Evolutionary conservation across 805 yeast genomes (phyloP).

Genomic region (Yarrowia keelungensis): DNA sequence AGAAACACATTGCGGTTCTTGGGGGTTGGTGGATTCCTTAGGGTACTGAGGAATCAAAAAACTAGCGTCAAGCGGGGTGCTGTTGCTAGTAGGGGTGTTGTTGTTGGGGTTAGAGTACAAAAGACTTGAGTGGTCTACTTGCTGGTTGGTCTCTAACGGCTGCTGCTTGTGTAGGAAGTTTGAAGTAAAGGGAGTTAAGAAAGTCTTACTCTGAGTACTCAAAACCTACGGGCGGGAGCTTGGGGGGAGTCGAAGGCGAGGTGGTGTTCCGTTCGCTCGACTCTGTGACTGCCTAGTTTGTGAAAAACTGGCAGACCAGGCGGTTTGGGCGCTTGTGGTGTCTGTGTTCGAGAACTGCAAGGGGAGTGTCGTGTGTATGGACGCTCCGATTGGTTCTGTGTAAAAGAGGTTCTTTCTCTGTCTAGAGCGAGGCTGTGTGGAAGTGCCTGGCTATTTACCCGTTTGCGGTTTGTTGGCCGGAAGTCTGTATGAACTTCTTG

Average conservation of each 20-base stretch:
- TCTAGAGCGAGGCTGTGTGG: slow-evolving; percentile 5
- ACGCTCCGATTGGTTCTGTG: slow-evolving; percentile 35
- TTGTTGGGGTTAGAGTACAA: slow-evolving; percentile 24
- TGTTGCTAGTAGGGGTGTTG: slow-evolving; percentile 30
- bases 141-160: slow-evolving; percentile 32
- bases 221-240: slow-evolving; percentile 33
- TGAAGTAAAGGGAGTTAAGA: slow-evolving; percentile 38
- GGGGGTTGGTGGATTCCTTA: slow-evolving; percentile 26
- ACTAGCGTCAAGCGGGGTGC: slow-evolving; percentile 38
- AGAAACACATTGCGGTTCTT: slow-evolving; percentile 16
- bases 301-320: slow-evolving; percentile 31
- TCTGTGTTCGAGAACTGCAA: slow-evolving; percentile 21
- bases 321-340: slow-evolving; percentile 24
- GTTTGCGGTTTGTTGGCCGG: slow-evolving; percentile 12
- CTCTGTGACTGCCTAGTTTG: slow-evolving; percentile 35
- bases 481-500: slow-evolving; percentile 7
- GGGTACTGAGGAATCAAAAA: slow-evolving; percentile 33
- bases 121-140: slow-evolving; percentile 34
- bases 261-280: slow-evolving; percentile 39
- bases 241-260: slow-evolving; percentile 38
- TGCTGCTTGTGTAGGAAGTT: slow-evolving; percentile 37
- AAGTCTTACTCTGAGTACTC: slow-evolving; percentile 36
- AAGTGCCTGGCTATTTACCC: slow-evolving; percentile 10
- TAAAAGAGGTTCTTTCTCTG: background rate
- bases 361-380: slow-evolving; percentile 15